Conservation (phyloP, 2,329 filamentous ascomycete genomes). For the Venturia asperata region DNA sequence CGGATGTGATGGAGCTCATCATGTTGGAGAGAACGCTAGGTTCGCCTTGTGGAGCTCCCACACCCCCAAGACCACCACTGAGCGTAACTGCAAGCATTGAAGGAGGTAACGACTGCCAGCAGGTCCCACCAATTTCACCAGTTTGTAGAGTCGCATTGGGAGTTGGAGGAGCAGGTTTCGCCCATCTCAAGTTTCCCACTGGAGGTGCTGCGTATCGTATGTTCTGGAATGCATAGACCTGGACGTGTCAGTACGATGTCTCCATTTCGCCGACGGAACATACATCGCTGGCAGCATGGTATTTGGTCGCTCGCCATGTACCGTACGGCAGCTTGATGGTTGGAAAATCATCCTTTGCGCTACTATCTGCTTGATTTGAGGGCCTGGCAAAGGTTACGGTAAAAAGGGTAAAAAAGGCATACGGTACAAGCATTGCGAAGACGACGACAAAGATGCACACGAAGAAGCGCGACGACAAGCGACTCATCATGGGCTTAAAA, state of each 20-base stretch:
- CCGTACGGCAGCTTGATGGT: slow-evolving; percentile 19
- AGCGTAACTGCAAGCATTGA: slow-evolving; percentile 4
- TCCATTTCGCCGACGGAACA: not conserved
- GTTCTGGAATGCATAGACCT: slow-evolving; percentile 21
- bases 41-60: not conserved
- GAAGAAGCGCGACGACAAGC: not conserved
- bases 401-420: not conserved
- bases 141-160: slow-evolving; percentile 5
- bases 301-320: slow-evolving; percentile 16
- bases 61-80: not conserved
- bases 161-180: slow-evolving; percentile 20
- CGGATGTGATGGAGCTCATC: not conserved
- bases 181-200: slow-evolving; percentile 27
- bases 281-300: slow-evolving; percentile 18
- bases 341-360: slow-evolving; percentile 7
- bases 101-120: slow-evolving; percentile 7
- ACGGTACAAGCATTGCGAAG: slow-evolving; percentile 1
- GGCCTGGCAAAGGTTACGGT: not conserved
- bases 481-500: not conserved
- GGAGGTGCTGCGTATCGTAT: slow-evolving; percentile 31
- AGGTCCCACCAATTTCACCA: not conserved
- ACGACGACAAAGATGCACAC: not conserved
- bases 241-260: not conserved
- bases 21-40: not conserved
- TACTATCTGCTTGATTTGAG: not conserved